A percentile compares a stretch with the other conserved stretches of the same genome.
phyloP scores from a whole-genome alignment of 768 basidiomycete genomes.

The Gelatoporia subvermispora region DNA sequence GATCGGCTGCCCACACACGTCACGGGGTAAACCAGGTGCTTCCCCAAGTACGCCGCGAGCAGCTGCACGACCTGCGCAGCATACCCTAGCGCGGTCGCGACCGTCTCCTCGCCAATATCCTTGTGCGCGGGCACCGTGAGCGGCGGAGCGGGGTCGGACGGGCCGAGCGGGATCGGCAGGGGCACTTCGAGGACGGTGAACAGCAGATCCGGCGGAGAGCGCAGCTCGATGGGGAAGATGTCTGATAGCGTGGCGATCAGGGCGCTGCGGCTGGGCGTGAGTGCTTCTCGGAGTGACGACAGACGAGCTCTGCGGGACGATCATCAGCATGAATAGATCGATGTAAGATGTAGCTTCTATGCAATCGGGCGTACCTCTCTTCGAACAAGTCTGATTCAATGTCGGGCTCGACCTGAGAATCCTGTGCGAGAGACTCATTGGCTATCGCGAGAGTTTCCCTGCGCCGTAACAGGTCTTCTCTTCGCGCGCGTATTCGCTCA shows the following conservation, averaged over 20 bases:
- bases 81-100: slow-evolving; percentile 89
- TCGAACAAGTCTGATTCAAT: slow-evolving; percentile 30
- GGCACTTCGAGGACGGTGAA: slow-evolving; percentile 85
- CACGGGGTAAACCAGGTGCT: slow-evolving; percentile 80
- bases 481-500: slow-evolving; percentile 37
- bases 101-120: slow-evolving; percentile 76
- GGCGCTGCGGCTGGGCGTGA: slow-evolving; percentile 52
- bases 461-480: slow-evolving; percentile 40
- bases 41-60: slow-evolving; percentile 73
- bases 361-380: slow-evolving; percentile 30
- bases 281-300: slow-evolving; percentile 39
- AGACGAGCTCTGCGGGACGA: slow-evolving; percentile 40
- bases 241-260: slow-evolving; percentile 66
- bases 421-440: slow-evolving; percentile 33
- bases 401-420: slow-evolving; percentile 31
- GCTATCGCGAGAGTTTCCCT: slow-evolving; percentile 43
- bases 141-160: slow-evolving; percentile 82
- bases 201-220: slow-evolving; percentile 78
- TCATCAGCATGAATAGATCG: slow-evolving; percentile 10
- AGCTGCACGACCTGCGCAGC: slow-evolving; percentile 84
- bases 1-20: slow-evolving; percentile 89
- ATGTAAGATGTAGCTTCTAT: slow-evolving; percentile 7
- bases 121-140: slow-evolving; percentile 58
- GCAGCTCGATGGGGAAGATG: slow-evolving; percentile 88
- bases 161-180: slow-evolving; percentile 77